Evolutionary conservation across 2,329 filamentous ascomycete species (phyloP), one percentile per base, ranked within the genome.

Genomic region (Colletotrichum camelliae): DNA sequence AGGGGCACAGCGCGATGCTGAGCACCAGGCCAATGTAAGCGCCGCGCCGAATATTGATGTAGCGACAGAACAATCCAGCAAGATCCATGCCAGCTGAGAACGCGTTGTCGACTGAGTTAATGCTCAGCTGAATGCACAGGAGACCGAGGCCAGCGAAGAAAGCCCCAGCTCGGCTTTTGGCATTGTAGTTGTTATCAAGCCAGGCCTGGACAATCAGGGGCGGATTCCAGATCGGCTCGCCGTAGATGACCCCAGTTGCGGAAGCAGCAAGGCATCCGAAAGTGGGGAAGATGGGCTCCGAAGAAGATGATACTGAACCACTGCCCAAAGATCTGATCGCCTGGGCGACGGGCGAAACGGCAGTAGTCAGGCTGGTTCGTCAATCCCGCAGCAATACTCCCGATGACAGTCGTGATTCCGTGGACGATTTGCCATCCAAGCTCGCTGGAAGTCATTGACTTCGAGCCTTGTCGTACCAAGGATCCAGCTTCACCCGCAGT

Each of bases 21-120:
- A 89, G 81, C 4, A 89, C 77, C 0, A 86, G 83, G 6, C 85
- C 87, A 55, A 91, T 81, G 74, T 88, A 88, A 4, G 86, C 85
- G 1, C 90, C 91, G 3, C 90, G 86, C 6, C 89, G 83, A 73
- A 91, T 91, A 79, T 90, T 91, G 81, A 92, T 87, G 76, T 87
- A 91, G 55, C 83, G 85, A 1, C 89, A 89, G 73, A 87, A 87
- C 0, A 91, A 80, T 1, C 86, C 88, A 0, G 89, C 86, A 65
- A 91, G 82, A 78, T 92, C 91, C 84, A 92, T 90, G 7, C 90
- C 90, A 4, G 86, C 85, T 1, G 86, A 86, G 66, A 78, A 77
- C n/a, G 76, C 70, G 29, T 79, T 79, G 29, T 76, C 77, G 4
- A 77, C 68, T 4, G 77, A 64, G 71, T 79, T 79, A 52, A 79